phyloP scores from a whole-genome alignment of 306 rosid genomes.

The Dalbergia cultrata region DNA sequence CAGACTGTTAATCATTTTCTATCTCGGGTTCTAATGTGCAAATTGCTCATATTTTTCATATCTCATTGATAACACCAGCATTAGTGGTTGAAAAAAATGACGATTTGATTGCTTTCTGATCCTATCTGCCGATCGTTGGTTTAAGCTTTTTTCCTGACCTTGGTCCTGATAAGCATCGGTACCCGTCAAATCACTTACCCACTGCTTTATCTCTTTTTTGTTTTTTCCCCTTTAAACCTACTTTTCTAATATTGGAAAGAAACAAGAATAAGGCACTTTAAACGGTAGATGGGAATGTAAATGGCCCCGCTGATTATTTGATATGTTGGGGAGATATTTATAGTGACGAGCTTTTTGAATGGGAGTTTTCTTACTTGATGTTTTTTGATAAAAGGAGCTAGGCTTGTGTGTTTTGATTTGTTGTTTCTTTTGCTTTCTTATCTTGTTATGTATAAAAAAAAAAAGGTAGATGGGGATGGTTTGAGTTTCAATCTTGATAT shows the following conservation, averaged over 20 bases:
- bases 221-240: not conserved
- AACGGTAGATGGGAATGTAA: not conserved
- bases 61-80: not conserved
- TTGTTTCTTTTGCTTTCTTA: too few relatives aligned
- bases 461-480: not conserved
- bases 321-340: too few relatives aligned
- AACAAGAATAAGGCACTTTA: not conserved
- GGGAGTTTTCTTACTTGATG: too few relatives aligned
- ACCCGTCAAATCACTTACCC: not conserved
- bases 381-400: too few relatives aligned
- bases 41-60: not conserved
- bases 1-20: not conserved
- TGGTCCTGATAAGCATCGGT: conserved; percentile 5
- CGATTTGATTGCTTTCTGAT: conserved; percentile 5
- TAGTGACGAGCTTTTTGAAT: too few relatives aligned
- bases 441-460: too few relatives aligned
- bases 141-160: conserved; percentile 2
- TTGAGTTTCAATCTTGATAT: too few relatives aligned
- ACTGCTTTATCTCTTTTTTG: not conserved
- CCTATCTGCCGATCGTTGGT: not conserved
- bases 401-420: too few relatives aligned
- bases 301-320: too few relatives aligned
- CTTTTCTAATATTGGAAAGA: not conserved
- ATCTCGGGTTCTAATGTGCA: not conserved
- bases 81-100: not conserved